Evolutionary conservation across 306 rosid species (phyloP), one percentile per base, ranked within the genome.

Genomic region (Citrullus mucosospermus): DNA sequence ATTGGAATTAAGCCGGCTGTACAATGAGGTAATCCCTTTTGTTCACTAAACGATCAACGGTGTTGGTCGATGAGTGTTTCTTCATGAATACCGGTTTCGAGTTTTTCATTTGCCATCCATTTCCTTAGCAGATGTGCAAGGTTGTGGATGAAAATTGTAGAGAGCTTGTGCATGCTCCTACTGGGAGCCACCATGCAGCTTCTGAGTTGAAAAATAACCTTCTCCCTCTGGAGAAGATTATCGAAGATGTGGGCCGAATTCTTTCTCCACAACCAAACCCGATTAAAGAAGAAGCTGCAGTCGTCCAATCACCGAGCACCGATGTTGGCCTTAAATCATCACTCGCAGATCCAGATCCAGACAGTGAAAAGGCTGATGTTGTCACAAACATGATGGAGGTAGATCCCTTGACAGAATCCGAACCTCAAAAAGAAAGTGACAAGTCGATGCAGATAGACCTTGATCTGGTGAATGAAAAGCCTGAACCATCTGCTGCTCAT

Each of bases 111-210:
- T 16, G 43, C 34, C 20, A 36, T 18, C 32, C 16, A 25, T 79
- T 53, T 41, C 79, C 57, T 65, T 80, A 79, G 82, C 97, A 95
- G 99, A 87, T 92, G 91, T 95, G 98, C 87, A 90, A 82, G 79
- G 77, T 80, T 57, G 85, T 90, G 80, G 91, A 87, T 71, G 92
- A 84, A 85, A 85, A 78, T 43, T 63, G 89, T 67, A 39, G 67
- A 22, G 88, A 80, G 76, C 79, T 80, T 67, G 79, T 59, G 78
- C 85, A 75, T 55, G 80, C 89, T 10, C 77, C 87, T 28, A 81
- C 56, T 79, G 85, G 86, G 3, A 80, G 81, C 80, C 85, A 83
- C 83, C 75, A 78, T 0, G 78, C 79, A 14, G 84, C 78, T 75
- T 80, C n/a, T 48, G 70, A 80, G 48, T 44, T 56, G 50, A 80